phyloP scores from a whole-genome alignment of 768 basidiomycete species.

The Suillus sp. region DNA sequence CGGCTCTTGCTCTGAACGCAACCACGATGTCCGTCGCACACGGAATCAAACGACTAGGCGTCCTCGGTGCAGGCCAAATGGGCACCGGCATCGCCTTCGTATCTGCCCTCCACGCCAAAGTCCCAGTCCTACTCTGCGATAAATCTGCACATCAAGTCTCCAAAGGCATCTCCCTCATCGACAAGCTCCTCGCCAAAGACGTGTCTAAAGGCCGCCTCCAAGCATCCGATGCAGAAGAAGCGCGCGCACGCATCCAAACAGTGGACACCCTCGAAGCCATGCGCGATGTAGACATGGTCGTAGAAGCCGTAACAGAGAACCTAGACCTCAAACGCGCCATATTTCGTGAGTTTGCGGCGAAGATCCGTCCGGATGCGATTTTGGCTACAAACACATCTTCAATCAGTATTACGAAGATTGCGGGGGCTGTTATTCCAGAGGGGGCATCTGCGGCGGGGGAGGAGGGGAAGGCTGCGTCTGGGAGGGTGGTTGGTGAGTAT shows the following conservation, averaged over 20 bases:
- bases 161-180: constrained; percentile 72
- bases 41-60: constrained; percentile 73
- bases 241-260: constrained; percentile 62
- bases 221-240: constrained; percentile 70
- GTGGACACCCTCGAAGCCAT: constrained; percentile 63
- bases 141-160: constrained; percentile 70
- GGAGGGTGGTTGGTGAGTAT: constrained; percentile 77
- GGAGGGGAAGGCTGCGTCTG: constrained; percentile 62
- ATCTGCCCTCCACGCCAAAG: constrained; percentile 79
- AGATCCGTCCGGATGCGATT: constrained; percentile 72
- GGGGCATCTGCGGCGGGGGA: constrained; percentile 60
- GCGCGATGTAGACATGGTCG: constrained; percentile 85
- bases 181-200: constrained; percentile 87
- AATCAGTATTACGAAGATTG: constrained; percentile 94
- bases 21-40: constrained; percentile 59
- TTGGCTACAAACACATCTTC: constrained; percentile 93
- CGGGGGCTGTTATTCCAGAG: constrained; percentile 69
- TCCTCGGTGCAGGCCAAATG: constrained; percentile 87
- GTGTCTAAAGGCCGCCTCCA: constrained; percentile 79
- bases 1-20: background rate
- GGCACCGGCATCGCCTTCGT: constrained; percentile 93
- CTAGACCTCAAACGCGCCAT: constrained; percentile 76
- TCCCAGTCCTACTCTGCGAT: constrained; percentile 87
- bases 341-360: constrained; percentile 68
- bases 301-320: constrained; percentile 93